phyloP scores from a whole-genome alignment of 2,329 filamentous ascomycete species.

The Sporothrix schenckii region DNA sequence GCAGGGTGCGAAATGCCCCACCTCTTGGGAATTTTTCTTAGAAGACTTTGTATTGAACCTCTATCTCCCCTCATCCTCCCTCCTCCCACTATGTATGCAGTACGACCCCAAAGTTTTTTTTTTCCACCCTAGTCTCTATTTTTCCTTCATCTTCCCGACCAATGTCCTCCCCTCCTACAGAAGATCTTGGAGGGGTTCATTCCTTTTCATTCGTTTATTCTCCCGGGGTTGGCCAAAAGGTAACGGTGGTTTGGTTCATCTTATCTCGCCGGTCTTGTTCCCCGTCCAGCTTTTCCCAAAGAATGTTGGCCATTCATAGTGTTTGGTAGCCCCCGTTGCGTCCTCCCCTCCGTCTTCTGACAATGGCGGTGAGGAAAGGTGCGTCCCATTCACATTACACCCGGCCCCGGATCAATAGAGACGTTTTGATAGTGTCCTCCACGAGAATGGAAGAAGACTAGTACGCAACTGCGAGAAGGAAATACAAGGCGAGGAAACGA shows the following conservation, averaged over 20 bases:
- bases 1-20: constrained; percentile 13
- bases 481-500: not conserved
- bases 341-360: not conserved
- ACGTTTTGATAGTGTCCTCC: constrained; percentile 7
- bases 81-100: constrained; percentile 10
- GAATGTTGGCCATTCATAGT: not conserved
- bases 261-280: not conserved
- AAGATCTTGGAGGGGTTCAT: not conserved
- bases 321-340: too few relatives aligned
- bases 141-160: not conserved
- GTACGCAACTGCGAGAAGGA: not conserved
- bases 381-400: constrained; percentile 13
- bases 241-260: not conserved
- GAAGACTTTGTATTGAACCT: not conserved
- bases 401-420: not conserved
- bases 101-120: constrained; percentile 25
- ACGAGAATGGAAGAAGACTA: not conserved
- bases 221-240: not conserved
- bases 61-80: not conserved
- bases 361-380: constrained; percentile 21
- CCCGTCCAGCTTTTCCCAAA: not conserved
- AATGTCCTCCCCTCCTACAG: not conserved
- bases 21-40: not conserved
- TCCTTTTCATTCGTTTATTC: too few relatives aligned
- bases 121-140: not conserved